phyloP scores from a whole-genome alignment of 352 stramenopile genomes.

The Pythium monospermum region DNA sequence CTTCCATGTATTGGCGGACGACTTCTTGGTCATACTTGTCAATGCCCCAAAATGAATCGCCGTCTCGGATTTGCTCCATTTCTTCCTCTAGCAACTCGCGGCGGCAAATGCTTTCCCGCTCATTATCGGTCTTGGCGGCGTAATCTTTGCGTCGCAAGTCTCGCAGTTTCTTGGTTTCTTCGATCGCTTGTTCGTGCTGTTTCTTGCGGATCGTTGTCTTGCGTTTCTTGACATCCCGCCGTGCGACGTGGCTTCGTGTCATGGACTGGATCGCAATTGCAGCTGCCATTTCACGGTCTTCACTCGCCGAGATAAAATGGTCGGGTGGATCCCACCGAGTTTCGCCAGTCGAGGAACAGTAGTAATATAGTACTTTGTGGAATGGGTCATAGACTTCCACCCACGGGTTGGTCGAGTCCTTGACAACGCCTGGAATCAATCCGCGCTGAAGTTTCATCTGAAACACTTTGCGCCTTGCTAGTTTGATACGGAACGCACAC shows the following conservation, averaged over 20 bases:
- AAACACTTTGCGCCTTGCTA: slow-evolving; percentile 39
- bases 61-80: slow-evolving; percentile 34
- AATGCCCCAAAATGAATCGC: slow-evolving; percentile 51
- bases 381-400: slow-evolving; percentile 63
- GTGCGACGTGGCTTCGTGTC: slow-evolving; percentile 34
- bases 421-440: background rate
- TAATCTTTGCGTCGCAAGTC: slow-evolving; percentile 23
- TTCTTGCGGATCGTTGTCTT: slow-evolving; percentile 21
- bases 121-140: slow-evolving; percentile 24
- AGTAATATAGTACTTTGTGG: slow-evolving; percentile 57
- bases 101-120: slow-evolving; percentile 31
- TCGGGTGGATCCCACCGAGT: slow-evolving; percentile 43
- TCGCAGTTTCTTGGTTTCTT: slow-evolving; percentile 15
- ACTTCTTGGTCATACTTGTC: slow-evolving; percentile 41
- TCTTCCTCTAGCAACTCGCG: slow-evolving; percentile 56
- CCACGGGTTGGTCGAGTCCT: slow-evolving; percentile 23
- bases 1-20: slow-evolving; percentile 30
- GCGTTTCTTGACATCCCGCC: slow-evolving; percentile 28
- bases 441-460: slow-evolving; percentile 22
- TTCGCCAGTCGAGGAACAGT: slow-evolving; percentile 36
- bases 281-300: slow-evolving; percentile 41
- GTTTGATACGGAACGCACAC: slow-evolving; percentile 41
- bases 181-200: slow-evolving; percentile 21
- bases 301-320: slow-evolving; percentile 27
- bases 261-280: slow-evolving; percentile 56